Conservation (phyloP, 345 rosid genomes). For the Brassica nigra region DNA sequence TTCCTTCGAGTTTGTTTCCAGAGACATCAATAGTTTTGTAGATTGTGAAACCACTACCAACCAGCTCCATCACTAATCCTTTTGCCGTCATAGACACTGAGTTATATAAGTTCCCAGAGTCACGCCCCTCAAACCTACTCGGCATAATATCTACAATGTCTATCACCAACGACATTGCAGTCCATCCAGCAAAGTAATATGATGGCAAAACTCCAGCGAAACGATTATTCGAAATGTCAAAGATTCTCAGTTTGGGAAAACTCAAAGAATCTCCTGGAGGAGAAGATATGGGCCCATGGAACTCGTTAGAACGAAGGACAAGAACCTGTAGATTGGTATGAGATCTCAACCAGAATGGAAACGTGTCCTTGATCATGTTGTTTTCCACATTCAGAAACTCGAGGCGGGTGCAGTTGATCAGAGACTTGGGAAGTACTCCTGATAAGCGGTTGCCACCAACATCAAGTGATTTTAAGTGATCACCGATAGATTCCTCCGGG, state of each 20-base stretch:
- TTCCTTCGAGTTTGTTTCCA: constrained; percentile 19
- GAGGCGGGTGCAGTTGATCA: constrained; percentile 39
- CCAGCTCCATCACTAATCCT: background rate
- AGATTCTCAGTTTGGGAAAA: constrained; percentile 48
- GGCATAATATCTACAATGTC: background rate
- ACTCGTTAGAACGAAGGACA: constrained; percentile 49
- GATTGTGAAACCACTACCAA: constrained; percentile 18
- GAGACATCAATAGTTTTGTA: constrained; percentile 24
- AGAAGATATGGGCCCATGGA: constrained; percentile 46
- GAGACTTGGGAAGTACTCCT: constrained; percentile 44
- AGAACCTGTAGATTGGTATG: constrained; percentile 45
- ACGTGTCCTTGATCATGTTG: constrained; percentile 42
- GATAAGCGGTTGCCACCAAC: constrained; percentile 24
- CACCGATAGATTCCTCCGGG: constrained; percentile 7
- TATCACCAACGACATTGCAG: constrained; percentile 8
- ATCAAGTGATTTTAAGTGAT: constrained; percentile 1
- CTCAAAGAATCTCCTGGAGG: background rate
- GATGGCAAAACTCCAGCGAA: constrained; percentile 34
- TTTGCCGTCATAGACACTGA: constrained; percentile 9
- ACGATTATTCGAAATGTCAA: constrained; percentile 47
- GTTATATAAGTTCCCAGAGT: background rate
- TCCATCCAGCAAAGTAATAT: constrained; percentile 25
- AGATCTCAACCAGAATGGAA: constrained; percentile 46
- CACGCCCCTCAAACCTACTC: background rate
- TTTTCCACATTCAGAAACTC: constrained; percentile 51